Base-by-base conservation (phyloP, 495 filamentous ascomycete genomes). In the Aspergillus sclerotiicarbonarius region DNA sequence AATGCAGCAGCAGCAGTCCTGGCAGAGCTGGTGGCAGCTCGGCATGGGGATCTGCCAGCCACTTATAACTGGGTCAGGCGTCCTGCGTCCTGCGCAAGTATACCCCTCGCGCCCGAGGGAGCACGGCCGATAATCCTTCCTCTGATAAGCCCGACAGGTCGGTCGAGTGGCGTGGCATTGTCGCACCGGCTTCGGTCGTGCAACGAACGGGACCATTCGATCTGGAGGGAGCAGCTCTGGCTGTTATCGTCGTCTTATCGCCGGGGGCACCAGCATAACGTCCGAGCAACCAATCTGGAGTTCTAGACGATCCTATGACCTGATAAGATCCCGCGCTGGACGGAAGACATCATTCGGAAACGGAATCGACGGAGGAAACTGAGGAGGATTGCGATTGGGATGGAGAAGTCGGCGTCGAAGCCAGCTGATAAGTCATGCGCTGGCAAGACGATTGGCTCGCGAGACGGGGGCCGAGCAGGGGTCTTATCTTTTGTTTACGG, bases 261-360 rank as follows among this genome's bases (percentile, higher is more conserved):
- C 44, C 2, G 18, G 44, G 21, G 18, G 44, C 44, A 35, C 33
- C 3, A n/a, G 37, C 12, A 12, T 21, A 19, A 44, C n/a, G 19
- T 7, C 19, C 13, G 29, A 49, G 46, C n/a, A 30, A 20, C 46
- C 46, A 49, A 49, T 25, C 9, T 29, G 46, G 20, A 15, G 7
- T 12, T 41, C 37, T 12, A 10, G 25, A 25, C 25, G 25, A 25
- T 5, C 2, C 6, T 12, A 2, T 15, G 46, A 2, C 9, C 46
- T 49, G 46, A 49, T 49, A 49, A 49, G 20, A 25, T 30, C 19
- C 46, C 46, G 46, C 29, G 19, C 21, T 20, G 46, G 39, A 29
- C 9, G n/a, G 25, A 50, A 8, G 45, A 15, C 9, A 7, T 5
- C 12, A 18, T 12, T 12, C 44, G 18, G 44, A 47, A 47, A 12